Evolutionary conservation across 352 stramenopile genomes (phyloP), one percentile per base, ranked within the genome.

Genomic region (Pythium apleroticum): DNA sequence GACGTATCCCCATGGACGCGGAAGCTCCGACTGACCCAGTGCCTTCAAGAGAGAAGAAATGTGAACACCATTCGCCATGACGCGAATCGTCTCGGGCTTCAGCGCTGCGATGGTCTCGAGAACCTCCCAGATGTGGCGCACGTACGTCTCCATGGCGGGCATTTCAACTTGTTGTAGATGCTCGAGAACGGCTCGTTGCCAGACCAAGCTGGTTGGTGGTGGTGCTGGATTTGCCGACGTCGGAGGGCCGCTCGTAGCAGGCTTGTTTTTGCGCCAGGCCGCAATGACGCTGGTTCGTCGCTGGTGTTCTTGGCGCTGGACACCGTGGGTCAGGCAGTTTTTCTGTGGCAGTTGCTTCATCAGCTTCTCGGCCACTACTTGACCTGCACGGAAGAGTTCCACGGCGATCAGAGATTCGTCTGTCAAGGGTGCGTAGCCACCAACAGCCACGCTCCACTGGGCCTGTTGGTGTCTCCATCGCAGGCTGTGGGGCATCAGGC

Each of bases 101-200:
- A 89, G 53, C 12, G 75, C 67, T n/a, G 74, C 43, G 41, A 89
- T 41, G 7, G 27, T 58, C 41, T 87, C 76, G 12, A 72, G 64
- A 1, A 70, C 65, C 15, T 54, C 68, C 76, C 80, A 86, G 17
- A 86, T 57, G 12, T 74, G 73, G 14, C 57, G 73, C 19, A 86
- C 49, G 48, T 86, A 86, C 2, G 43, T 37, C 25, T 81, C 76
- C 65, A 89, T 80, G 1, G 72, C 74, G n/a, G 76, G 76, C 6
- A 89, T 56, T 30, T 89, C 78, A 6, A 80, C 62, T 22, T 76
- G 57, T 24, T 73, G 60, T 27, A 89, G 60, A 39, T 89, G 76
- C 4, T 67, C 52, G 3, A 69, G 49, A 17, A 76, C 43, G 24
- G 73, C 68, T 3, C 67, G 56, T 20, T 68, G n/a, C 65, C 75